A percentile compares a stretch with the other conserved stretches of the same genome.
Evolutionary conservation across 331 rosid genomes (phyloP).

Genomic region (Rosa hybrid): DNA sequence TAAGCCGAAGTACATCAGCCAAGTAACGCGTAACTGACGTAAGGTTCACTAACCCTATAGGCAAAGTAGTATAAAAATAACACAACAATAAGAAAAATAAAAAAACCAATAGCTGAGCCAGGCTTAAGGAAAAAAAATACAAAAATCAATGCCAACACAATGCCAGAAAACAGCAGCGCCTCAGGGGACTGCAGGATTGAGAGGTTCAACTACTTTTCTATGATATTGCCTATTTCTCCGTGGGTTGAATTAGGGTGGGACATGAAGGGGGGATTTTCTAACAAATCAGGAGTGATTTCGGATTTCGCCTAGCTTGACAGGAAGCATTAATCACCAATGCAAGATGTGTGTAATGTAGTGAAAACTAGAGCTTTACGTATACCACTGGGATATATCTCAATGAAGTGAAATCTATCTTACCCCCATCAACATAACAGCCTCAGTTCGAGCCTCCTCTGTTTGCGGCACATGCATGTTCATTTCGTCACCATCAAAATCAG

Average conservation of each 20-base stretch:
- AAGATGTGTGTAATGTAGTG: background rate
- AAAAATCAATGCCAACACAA: background rate
- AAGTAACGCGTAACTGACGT: background rate
- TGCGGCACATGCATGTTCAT: slow-evolving; percentile 98
- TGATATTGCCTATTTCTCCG: background rate
- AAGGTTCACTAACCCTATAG: background rate
- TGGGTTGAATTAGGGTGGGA: background rate
- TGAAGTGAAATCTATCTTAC: slow-evolving; percentile 39
- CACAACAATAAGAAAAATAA: background rate
- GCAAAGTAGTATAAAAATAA: background rate
- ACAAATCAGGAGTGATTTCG: background rate
- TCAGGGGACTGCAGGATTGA: background rate
- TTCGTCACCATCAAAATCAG: slow-evolving; percentile 99
- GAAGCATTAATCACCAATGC: background rate
- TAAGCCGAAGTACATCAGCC: background rate
- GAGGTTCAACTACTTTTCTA: background rate
- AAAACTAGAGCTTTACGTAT: background rate
- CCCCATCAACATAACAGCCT: slow-evolving; percentile 96
- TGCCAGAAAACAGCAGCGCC: background rate
- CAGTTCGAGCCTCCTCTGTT: slow-evolving; percentile 98
- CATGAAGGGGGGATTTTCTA: slow-evolving; percentile 1
- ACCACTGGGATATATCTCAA: slow-evolving; percentile 20
- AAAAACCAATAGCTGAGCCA: background rate
- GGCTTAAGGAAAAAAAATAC: background rate
- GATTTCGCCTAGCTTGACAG: background rate